Percentiles rank a stretch among this genome's conserved stretches.
phyloP scores from a whole-genome alignment of 371 early-diverging fungal genomes.

The Globomyces sp. region DNA sequence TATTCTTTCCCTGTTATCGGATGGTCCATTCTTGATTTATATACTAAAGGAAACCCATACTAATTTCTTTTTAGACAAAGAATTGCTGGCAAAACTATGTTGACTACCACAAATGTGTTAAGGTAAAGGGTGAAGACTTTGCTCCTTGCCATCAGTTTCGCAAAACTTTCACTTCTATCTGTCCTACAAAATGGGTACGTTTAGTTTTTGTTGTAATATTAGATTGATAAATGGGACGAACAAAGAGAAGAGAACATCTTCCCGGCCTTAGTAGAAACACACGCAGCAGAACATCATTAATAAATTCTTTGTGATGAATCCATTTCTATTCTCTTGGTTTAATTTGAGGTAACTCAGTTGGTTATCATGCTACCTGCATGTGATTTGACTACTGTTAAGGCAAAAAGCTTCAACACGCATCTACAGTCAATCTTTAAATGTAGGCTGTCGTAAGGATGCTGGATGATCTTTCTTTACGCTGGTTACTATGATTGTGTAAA shows the following conservation, averaged over 20 bases:
- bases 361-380: too few relatives aligned
- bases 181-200: conserved; percentile 88
- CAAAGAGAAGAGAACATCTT: conserved; percentile 77
- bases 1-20: not conserved
- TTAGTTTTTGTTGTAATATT: conserved; percentile 7
- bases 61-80: conserved; percentile 39
- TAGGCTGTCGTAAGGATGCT: too few relatives aligned
- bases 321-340: too few relatives aligned
- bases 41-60: not conserved
- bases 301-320: not conserved
- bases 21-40: not conserved
- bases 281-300: conserved; percentile 35
- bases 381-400: too few relatives aligned
- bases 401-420: too few relatives aligned
- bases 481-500: too few relatives aligned
- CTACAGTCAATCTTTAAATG: too few relatives aligned
- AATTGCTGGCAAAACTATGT: conserved; percentile 91
- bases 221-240: conserved; percentile 81
- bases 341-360: too few relatives aligned
- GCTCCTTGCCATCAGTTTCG: conserved; percentile 84
- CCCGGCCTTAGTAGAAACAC: conserved; percentile 50
- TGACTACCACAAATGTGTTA: conserved; percentile 77
- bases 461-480: too few relatives aligned
- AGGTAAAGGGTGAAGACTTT: conserved; percentile 85
- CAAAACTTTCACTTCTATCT: conserved; percentile 71